A percentile compares a stretch with the other conserved stretches of the same genome.
These are phyloP conservation scores for Aspergillus biplanus DNA, from an alignment of 495 filamentous ascomycete species.

Conservation along the genomic window DNA sequence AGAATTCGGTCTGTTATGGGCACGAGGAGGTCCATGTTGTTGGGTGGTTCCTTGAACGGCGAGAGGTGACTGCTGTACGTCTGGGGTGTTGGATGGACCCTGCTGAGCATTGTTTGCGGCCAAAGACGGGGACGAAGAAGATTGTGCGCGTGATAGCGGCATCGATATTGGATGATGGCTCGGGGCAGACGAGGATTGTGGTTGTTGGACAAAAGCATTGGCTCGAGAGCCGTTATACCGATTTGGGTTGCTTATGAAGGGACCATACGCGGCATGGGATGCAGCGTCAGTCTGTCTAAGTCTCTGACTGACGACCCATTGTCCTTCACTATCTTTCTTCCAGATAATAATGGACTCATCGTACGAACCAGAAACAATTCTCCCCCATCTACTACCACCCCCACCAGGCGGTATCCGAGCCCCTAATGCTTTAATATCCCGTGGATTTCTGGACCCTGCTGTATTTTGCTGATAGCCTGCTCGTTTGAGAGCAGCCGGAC, in stretches of 20 bases:
- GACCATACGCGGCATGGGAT: constrained; percentile 39
- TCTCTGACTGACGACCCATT: constrained; percentile 73
- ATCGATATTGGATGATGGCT: neutral
- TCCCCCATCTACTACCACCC: constrained; percentile 79
- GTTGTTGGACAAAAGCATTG: constrained; percentile 33
- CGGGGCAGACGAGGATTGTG: neutral
- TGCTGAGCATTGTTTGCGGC: constrained; percentile 6
- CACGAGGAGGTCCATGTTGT: neutral
- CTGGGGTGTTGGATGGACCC: neutral
- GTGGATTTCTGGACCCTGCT: constrained; percentile 69
- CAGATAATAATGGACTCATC: constrained; percentile 95
- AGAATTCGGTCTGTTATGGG: constrained; percentile 10
- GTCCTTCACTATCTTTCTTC: constrained; percentile 79
- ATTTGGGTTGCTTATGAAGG: constrained; percentile 27
- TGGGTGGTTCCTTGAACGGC: neutral
- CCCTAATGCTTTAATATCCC: constrained; percentile 76
- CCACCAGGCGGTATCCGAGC: constrained; percentile 87
- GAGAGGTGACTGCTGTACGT: constrained; percentile 4
- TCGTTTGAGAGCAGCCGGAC: constrained; percentile 48
- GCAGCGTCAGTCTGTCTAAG: constrained; percentile 71
- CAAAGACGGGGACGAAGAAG: neutral
- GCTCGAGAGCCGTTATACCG: constrained; percentile 24
- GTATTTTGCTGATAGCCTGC: constrained; percentile 64
- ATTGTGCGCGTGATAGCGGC: neutral
- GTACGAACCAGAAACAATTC: constrained; percentile 94